Base-by-base conservation (phyloP, 2,329 filamentous ascomycete genomes). In the Sarocladiaceae sp. region DNA sequence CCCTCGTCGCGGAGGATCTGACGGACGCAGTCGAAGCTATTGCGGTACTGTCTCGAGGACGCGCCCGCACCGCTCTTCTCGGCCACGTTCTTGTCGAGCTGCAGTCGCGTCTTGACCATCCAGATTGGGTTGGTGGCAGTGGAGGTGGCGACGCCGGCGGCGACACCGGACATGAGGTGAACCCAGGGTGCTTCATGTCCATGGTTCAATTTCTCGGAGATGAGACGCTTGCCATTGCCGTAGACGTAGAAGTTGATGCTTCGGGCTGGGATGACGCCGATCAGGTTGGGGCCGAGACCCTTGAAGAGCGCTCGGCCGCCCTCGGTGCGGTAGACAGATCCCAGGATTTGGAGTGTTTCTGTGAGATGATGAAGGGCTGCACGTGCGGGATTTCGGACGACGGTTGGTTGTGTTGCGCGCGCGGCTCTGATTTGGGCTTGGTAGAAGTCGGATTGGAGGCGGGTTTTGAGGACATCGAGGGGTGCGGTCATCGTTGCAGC, bases 101-200 rank as follows among this genome's bases (percentile, higher is more conserved):
- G 90, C 54, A 97, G 63, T 24, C 90, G 75, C 32, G 90, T 97
- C 74, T 97, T 97, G 59, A 97, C 81, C 50, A 97, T 77, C 90
- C 90, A 97, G 58, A 97, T 95, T 2, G 90, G 90, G 64, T 96
- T 96, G 29, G 90, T 97, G 18, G 85, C 87, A 1, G 91, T 96
- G 37, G 87, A 87, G 0, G 91, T 96, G 6, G 83, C 82, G 33
- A 96, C 78, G 2, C 90, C 90, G 1, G 90, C 89, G 13, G 76
- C 73, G 1, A 85, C 80, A 4, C 86, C 90, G 1, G 88, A 83
- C 37, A 78, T 69, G 7, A 95, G 72, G 61, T 95, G 88, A 10
- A 95, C 82, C 73, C 79, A 85, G 1, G 85, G 76, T 12, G 80
- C 77, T 58, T 89, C 78, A 54, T 81, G 60, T 40, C 83, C 80